Conservation (phyloP, 805 yeast species). For the Kazachstania taianensis region DNA sequence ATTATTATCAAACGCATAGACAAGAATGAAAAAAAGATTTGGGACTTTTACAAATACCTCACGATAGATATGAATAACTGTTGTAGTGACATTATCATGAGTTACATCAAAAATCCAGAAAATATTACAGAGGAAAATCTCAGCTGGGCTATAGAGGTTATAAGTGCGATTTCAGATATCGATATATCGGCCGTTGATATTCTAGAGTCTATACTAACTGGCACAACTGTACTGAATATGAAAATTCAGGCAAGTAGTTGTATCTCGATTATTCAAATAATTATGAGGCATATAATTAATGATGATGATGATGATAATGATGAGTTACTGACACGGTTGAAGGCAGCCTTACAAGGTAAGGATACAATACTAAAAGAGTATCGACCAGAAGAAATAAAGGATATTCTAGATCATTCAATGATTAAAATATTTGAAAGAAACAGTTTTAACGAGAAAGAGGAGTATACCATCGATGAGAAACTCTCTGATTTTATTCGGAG, state of each 20-base stretch:
- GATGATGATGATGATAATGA: not conserved
- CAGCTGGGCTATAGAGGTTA: too few relatives aligned
- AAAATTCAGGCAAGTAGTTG: not conserved
- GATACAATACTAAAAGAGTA: not conserved
- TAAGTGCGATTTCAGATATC: too few relatives aligned
- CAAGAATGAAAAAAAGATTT: not conserved
- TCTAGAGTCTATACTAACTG: not conserved
- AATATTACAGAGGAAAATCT: too few relatives aligned
- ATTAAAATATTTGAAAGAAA: too few relatives aligned
- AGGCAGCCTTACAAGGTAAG: too few relatives aligned
- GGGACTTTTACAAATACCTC: constrained; percentile 1
- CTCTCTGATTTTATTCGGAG: too few relatives aligned
- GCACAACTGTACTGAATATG: too few relatives aligned
- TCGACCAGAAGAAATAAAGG: not conserved
- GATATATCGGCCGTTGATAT: not conserved
- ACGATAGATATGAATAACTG: too few relatives aligned
- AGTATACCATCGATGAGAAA: too few relatives aligned
- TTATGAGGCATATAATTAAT: not conserved
- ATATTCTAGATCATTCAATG: not conserved
- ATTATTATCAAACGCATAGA: not conserved
- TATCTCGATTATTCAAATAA: constrained; percentile 1
- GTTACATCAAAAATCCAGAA: too few relatives aligned
- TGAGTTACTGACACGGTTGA: too few relatives aligned
- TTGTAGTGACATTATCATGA: not conserved
- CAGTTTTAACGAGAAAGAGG: too few relatives aligned